phyloP scores from a whole-genome alignment of 1,284 basidiomycete genomes.

The Xerocomus minutiporus region DNA sequence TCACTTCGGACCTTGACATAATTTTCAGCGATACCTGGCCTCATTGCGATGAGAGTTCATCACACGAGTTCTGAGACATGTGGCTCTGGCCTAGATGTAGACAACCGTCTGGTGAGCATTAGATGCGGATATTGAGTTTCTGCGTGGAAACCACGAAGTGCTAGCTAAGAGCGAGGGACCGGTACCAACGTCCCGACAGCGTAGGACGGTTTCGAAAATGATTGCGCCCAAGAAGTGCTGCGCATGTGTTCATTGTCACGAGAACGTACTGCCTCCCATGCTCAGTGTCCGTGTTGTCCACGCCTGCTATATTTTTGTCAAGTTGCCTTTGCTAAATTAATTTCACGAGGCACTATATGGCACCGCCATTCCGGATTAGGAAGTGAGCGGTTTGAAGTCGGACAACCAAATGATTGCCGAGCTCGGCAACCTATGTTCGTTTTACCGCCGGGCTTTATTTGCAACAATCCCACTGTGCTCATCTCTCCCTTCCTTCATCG shows the following conservation, averaged over 20 bases:
- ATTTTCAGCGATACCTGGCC: constrained; percentile 25
- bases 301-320: constrained; percentile 21
- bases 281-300: constrained; percentile 21
- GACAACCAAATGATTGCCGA: constrained; percentile 36
- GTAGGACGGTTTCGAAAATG: neutral
- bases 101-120: neutral
- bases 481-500: constrained; percentile 33
- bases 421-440: constrained; percentile 36
- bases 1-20: constrained; percentile 10
- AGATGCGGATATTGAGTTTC: neutral
- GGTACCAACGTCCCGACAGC: neutral
- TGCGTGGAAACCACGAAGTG: neutral
- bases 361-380: constrained; percentile 29
- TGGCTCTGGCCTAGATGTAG: too few relatives aligned
- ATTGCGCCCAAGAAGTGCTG: constrained; percentile 3
- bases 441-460: constrained; percentile 38
- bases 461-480: constrained; percentile 36
- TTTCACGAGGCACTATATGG: constrained; percentile 19
- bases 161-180: neutral
- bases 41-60: constrained; percentile 25
- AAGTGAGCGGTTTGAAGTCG: constrained; percentile 35
- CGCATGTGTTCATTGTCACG: constrained; percentile 24
- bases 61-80: neutral
- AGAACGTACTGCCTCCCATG: constrained; percentile 21
- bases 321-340: constrained; percentile 21